phyloP scores from a whole-genome alignment of 2,329 filamentous ascomycete genomes.

The Xylariaceae sp. region DNA sequence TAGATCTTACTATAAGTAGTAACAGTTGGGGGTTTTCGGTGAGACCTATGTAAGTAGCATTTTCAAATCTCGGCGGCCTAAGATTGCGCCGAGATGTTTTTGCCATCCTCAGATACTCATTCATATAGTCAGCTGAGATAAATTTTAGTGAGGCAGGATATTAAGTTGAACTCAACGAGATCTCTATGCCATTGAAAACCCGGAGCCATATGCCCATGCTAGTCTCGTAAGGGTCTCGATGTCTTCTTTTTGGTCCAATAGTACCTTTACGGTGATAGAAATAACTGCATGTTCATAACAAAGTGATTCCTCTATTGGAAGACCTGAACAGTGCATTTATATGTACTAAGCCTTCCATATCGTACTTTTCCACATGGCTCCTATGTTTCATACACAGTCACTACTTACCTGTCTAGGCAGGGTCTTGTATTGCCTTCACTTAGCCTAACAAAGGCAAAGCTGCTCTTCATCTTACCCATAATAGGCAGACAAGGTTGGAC shows the following conservation, averaged over 20 bases:
- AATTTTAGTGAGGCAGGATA: neutral
- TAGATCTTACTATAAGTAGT: conserved; percentile 18
- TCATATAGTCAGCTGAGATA: neutral
- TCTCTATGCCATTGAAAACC: neutral
- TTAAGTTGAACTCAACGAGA: too few relatives aligned
- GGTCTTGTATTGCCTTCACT: too few relatives aligned
- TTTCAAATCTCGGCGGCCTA: conserved; percentile 16
- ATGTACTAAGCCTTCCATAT: neutral
- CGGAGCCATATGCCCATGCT: neutral
- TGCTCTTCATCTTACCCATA: conserved; percentile 3
- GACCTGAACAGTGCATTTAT: neutral
- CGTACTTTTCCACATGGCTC: neutral
- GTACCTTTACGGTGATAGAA: neutral
- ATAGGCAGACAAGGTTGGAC: neutral
- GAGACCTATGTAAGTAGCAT: neutral
- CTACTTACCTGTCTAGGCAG: too few relatives aligned
- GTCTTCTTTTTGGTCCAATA: neutral
- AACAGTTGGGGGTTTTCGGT: conserved; percentile 6
- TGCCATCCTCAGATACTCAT: neutral
- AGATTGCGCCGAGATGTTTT: neutral
- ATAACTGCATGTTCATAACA: neutral
- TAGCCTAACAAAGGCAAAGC: neutral
- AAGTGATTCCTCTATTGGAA: neutral
- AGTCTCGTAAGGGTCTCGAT: too few relatives aligned
- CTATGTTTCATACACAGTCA: neutral